phyloP scores from a whole-genome alignment of 148 eudicot genomes.

The Hydrangea macrophylla region DNA sequence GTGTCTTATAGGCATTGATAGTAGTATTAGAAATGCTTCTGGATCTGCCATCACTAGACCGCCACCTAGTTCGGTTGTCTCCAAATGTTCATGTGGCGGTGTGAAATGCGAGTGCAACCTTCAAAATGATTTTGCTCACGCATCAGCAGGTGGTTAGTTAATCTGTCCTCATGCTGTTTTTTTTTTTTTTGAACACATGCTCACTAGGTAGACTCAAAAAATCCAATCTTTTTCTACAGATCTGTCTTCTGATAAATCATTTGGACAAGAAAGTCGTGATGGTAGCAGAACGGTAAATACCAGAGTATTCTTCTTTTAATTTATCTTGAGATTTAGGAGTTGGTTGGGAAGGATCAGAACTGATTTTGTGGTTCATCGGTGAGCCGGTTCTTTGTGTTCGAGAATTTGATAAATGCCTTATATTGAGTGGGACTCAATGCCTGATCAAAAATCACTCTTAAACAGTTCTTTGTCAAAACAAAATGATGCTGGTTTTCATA shows the following conservation, averaged over 20 bases:
- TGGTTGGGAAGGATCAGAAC: no score
- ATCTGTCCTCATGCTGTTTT: conserved; percentile 3
- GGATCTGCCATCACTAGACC: conserved; percentile 20
- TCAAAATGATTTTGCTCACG: conserved; percentile 14
- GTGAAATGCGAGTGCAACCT: conserved; percentile 24
- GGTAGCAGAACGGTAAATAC: conserved; percentile 26
- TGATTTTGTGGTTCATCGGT: no score
- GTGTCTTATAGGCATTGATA: conserved; percentile 31
- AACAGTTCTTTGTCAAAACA: no score
- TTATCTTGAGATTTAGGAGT: background rate
- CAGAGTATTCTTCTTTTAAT: conserved; percentile 4
- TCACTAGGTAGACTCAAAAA: background rate
- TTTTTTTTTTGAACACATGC: conserved; percentile 6
- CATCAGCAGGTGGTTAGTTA: conserved; percentile 29
- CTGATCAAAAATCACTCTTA: no score
- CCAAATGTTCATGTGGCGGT: conserved; percentile 30
- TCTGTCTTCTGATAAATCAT: conserved; percentile 28
- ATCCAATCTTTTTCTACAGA: conserved; percentile 21
- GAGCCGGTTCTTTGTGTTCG: no score
- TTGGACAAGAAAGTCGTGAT: conserved; percentile 18
- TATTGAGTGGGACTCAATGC: no score
- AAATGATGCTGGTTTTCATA: no score
- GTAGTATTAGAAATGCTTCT: conserved; percentile 21
- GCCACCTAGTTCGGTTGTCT: background rate
- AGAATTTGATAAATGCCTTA: no score